A percentile compares a stretch with the other conserved stretches of the same genome.
These are phyloP conservation scores for Bruguiera hainesii DNA, from an alignment of 441 rosid genomes.

Conservation along the genomic window DNA sequence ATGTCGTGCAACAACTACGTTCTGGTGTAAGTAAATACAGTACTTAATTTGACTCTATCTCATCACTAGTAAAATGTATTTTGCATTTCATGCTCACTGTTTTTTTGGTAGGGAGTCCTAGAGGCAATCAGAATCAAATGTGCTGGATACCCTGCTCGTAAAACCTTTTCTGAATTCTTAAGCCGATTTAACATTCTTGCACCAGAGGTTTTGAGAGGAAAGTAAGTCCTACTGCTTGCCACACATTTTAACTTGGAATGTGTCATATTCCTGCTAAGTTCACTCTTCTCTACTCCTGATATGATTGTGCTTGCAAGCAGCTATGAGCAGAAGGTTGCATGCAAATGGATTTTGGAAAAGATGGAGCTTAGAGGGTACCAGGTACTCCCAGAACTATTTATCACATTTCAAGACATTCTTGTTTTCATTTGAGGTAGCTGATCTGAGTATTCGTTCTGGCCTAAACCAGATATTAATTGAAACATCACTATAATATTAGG, in stretches of 20 bases:
- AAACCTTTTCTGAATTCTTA: conserved; percentile 68
- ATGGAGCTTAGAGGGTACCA: conserved; percentile 60
- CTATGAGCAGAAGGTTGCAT: conserved; percentile 65
- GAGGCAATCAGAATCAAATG: conserved; percentile 93
- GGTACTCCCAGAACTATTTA: conserved; percentile 35
- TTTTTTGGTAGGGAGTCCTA: conserved; percentile 75
- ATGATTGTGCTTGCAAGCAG: conserved; percentile 33
- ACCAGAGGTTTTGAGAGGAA: conserved; percentile 50
- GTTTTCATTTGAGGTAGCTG: neutral
- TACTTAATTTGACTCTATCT: conserved; percentile 15
- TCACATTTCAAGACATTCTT: neutral
- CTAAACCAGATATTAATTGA: conserved; percentile 5
- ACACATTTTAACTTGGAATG: conserved; percentile 8
- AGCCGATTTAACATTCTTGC: conserved; percentile 63
- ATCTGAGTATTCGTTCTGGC: neutral
- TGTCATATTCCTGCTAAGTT: conserved; percentile 22
- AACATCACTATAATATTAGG: neutral
- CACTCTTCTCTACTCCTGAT: conserved; percentile 20
- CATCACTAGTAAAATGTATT: conserved; percentile 11
- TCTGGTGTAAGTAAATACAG: conserved; percentile 70
- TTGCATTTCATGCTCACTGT: conserved; percentile 20
- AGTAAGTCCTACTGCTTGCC: conserved; percentile 42
- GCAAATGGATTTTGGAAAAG: conserved; percentile 75
- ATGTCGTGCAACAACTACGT: conserved; percentile 83
- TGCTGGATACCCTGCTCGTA: conserved; percentile 75